Conservation (phyloP, 495 filamentous ascomycete species). For the Aspergillus affinis region DNA sequence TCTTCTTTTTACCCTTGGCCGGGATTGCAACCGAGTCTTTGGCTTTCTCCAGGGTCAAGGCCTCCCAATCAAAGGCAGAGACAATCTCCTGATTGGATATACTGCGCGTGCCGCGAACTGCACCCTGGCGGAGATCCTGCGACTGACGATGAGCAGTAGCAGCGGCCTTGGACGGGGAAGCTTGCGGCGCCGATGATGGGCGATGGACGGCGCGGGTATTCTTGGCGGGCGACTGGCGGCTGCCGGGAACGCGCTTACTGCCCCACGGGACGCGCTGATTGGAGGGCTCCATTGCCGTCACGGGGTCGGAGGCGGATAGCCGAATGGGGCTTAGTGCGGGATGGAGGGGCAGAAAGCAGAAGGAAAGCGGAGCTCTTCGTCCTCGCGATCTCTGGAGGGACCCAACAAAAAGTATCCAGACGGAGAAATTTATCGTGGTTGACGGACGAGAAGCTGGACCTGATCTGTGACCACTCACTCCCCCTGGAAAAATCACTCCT, state of each 20-base stretch:
- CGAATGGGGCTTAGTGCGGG: constrained; percentile 11
- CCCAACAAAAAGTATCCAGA: too few relatives aligned
- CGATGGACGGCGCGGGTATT: constrained; percentile 12
- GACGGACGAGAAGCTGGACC: not conserved
- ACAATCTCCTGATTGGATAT: constrained; percentile 16
- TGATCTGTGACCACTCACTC: not conserved
- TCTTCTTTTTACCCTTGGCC: not conserved
- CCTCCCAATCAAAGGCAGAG: constrained; percentile 26
- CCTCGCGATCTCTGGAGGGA: too few relatives aligned
- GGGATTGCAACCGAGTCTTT: constrained; percentile 13
- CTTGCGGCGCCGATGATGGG: constrained; percentile 2
- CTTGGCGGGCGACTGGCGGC: constrained; percentile 9
- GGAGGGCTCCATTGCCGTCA: constrained; percentile 19
- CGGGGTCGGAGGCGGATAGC: constrained; percentile 17
- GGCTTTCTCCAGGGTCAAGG: constrained; percentile 19
- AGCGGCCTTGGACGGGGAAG: not conserved
- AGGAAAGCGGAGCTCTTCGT: not conserved
- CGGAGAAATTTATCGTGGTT: too few relatives aligned
- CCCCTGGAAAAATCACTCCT: not conserved
- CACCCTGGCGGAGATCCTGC: constrained; percentile 22
- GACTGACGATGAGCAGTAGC: constrained; percentile 9
- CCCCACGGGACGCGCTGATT: constrained; percentile 18
- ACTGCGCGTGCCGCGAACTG: constrained; percentile 29
- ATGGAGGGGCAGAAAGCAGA: constrained; percentile 3
- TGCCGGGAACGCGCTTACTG: constrained; percentile 19